Evolutionary conservation across 2,329 filamentous ascomycete species (phyloP).

Genomic region (Colletotrichum magnum): DNA sequence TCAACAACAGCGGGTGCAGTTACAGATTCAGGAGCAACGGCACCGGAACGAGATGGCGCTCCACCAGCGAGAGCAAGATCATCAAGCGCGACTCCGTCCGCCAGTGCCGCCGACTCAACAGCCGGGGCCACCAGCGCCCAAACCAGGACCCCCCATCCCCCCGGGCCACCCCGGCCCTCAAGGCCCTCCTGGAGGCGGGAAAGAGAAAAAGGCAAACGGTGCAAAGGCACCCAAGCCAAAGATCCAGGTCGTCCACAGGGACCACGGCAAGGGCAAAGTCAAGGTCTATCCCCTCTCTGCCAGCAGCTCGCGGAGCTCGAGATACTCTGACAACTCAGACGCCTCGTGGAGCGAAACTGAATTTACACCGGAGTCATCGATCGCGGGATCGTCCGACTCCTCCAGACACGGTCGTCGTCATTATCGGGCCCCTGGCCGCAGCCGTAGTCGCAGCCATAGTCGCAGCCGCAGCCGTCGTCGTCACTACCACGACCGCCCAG

Average conservation of each 20-base stretch:
- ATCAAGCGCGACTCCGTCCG: constrained; percentile 19
- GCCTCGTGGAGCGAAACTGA: constrained; percentile 21
- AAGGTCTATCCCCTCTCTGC: constrained; percentile 27
- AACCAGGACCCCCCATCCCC: too few relatives aligned
- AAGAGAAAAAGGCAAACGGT: constrained; percentile 4
- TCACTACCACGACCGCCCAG: constrained; percentile 35
- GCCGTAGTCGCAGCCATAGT: constrained; percentile 17
- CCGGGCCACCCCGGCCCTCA: neutral
- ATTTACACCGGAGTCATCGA: constrained; percentile 43
- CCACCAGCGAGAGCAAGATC: constrained; percentile 10
- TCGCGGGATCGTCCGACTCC: constrained; percentile 35
- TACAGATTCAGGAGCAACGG: constrained; percentile 21
- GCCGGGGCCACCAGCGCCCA: neutral
- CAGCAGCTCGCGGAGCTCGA: constrained; percentile 41
- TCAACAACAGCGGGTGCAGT: constrained; percentile 26
- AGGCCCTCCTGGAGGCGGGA: neutral
- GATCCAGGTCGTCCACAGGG: constrained; percentile 27
- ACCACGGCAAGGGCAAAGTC: constrained; percentile 25
- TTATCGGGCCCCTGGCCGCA: constrained; percentile 9
- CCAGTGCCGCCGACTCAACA: constrained; percentile 1
- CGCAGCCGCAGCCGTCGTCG: constrained; percentile 27
- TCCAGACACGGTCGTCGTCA: constrained; percentile 23
- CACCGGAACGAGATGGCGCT: neutral
- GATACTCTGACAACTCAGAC: constrained; percentile 16
- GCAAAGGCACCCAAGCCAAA: neutral